Base-by-base conservation (phyloP, 805 yeast species). In the Wickerhamiella azymoides region DNA sequence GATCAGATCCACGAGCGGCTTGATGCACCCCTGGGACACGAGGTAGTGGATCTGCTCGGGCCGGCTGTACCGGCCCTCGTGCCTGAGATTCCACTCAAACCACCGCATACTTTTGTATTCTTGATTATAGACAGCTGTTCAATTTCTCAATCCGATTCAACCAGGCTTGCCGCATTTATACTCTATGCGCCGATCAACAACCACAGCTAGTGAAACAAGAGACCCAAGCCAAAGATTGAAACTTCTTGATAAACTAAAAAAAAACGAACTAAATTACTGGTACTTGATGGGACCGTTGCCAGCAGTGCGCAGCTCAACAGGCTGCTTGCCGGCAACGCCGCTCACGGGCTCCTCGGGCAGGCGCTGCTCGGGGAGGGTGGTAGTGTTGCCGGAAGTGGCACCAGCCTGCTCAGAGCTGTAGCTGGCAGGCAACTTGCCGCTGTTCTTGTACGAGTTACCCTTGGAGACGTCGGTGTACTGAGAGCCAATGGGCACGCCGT, bases 31-130 rank as follows among this genome's bases (percentile, higher is more conserved):
- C 69, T 92, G 97, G 53, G 72, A 70, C 30, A 92, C 98, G 54
- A 92, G 74, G 66, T 86, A 92, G 59, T 88, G 76, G 57, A 92
- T 88, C 63, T 88, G 95, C 50, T 85, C 95, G 7, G 97, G 97
- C 63, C 78, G 81, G 37, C 80, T 70, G 56, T 86, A 72, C 17
- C 96, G 97, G 56, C 97, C 97, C 9, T 96, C n/a, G n/a, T n/a
- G n/a, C n/a, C n/a, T n/a, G n/a, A n/a, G n/a, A n/a, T n/a, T n/a
- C n/a, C n/a, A n/a, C n/a, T n/a, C n/a, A n/a, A n/a, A n/a, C n/a
- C n/a, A n/a, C n/a, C n/a, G n/a, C n/a, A n/a, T n/a, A n/a, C n/a
- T n/a, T n/a, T n/a, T n/a, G n/a, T n/a, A n/a, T n/a, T n/a, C n/a
- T n/a, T n/a, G n/a, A n/a, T n/a, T n/a, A n/a, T n/a, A n/a, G n/a